A percentile compares a stretch with the other conserved stretches of the same genome.
phyloP scores from a whole-genome alignment of 495 filamentous ascomycete genomes.

The Neurospora sp. region DNA sequence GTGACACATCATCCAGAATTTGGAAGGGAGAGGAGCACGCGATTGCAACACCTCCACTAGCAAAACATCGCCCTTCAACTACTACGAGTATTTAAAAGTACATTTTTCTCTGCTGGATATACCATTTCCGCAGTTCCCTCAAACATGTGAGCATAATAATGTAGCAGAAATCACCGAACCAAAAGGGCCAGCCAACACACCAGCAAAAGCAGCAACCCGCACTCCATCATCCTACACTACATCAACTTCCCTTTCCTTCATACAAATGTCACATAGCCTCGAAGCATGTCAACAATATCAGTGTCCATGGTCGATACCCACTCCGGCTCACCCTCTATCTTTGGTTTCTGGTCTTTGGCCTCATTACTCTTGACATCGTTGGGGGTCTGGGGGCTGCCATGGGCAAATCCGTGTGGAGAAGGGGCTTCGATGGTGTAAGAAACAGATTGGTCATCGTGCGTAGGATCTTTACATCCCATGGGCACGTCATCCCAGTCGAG shows the following conservation, averaged over 20 bases:
- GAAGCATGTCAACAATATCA: conserved; percentile 36
- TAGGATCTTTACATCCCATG: conserved; percentile 2
- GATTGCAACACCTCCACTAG: neutral
- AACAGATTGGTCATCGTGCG: neutral
- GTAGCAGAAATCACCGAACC: neutral
- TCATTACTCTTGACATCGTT: neutral
- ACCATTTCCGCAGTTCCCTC: neutral
- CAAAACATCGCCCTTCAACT: neutral
- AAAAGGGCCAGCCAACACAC: neutral
- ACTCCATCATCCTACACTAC: neutral
- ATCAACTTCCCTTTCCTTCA: conserved; percentile 2
- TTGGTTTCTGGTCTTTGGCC: neutral
- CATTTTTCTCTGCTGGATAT: neutral
- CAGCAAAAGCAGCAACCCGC: neutral
- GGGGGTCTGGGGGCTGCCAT: conserved; percentile 1
- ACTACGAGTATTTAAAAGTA: neutral
- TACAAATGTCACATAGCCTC: conserved; percentile 41
- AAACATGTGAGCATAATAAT: neutral
- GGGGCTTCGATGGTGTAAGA: neutral
- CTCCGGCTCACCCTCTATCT: conserved; percentile 22
- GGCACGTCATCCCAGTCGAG: neutral
- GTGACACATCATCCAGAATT: neutral
- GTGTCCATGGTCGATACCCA: conserved; percentile 41
- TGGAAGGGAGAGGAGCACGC: neutral
- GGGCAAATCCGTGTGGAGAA: conserved; percentile 4